Conservation (phyloP, 2,329 filamentous ascomycete genomes). For the Aspergillus latus region DNA sequence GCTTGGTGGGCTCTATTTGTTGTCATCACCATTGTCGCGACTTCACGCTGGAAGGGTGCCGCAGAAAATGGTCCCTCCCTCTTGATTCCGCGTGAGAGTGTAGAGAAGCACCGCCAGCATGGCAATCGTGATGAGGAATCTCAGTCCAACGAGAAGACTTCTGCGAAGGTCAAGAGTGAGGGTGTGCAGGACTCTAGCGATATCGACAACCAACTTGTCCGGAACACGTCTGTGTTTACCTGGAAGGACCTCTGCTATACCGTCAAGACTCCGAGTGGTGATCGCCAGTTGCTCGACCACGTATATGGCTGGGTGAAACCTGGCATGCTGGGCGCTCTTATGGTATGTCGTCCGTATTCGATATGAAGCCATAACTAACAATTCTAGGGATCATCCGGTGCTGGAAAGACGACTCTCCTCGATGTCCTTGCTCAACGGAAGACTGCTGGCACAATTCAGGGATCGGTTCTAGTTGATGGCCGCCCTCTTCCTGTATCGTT, state of each 20-base stretch:
- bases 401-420: conserved; percentile 73
- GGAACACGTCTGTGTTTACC: conserved; percentile 69
- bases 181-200: conserved; percentile 21
- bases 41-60: conserved; percentile 56
- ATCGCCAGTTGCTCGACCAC: conserved; percentile 61
- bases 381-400: conserved; percentile 64
- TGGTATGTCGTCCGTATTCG: conserved; percentile 37
- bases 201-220: conserved; percentile 50
- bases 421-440: conserved; percentile 74
- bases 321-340: conserved; percentile 72
- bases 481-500: conserved; percentile 60
- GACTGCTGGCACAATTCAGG: conserved; percentile 59
- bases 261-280: conserved; percentile 59
- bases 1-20: conserved; percentile 64
- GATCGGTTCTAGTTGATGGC: conserved; percentile 67
- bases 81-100: conserved; percentile 62
- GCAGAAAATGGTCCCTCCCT: conserved; percentile 56
- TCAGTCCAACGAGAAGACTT: conserved; percentile 28
- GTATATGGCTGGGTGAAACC: conserved; percentile 76
- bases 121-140: conserved; percentile 53
- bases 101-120: conserved; percentile 38
- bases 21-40: conserved; percentile 58
- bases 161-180: conserved; percentile 21
- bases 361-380: background rate
- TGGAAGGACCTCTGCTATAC: conserved; percentile 73